Conservation (phyloP, 2,329 filamentous ascomycete species). For the Penicillium capsulatum region DNA sequence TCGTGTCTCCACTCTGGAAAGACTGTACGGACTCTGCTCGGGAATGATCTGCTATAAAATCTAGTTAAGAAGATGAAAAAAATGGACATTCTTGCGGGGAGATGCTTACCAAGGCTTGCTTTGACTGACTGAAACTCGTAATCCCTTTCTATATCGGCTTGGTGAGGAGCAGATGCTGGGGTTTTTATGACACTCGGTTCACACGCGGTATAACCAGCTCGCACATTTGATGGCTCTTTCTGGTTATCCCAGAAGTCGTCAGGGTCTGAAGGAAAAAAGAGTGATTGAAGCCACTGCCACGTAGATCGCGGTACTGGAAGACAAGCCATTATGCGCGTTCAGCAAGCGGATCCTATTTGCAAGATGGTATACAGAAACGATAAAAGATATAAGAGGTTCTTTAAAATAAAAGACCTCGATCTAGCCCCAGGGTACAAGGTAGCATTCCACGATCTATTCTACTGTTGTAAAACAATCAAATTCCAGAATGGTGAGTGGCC, state of each 20-base stretch:
- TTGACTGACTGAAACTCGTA: not conserved
- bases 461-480: not conserved
- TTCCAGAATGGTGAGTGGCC: conserved; percentile 1
- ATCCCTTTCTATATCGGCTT: not conserved
- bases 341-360: not conserved
- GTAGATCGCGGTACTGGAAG: not conserved
- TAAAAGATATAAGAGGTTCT: not conserved
- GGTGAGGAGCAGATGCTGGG: not conserved
- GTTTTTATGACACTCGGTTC: not conserved
- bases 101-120: not conserved
- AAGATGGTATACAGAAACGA: conserved; percentile 1
- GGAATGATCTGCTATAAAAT: not conserved
- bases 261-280: conserved; percentile 1
- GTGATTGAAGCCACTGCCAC: not conserved
- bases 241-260: not conserved
- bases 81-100: not conserved
- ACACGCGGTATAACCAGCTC: not conserved
- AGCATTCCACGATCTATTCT: not conserved
- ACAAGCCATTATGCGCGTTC: not conserved
- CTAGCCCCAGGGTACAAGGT: not conserved
- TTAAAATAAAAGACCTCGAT: not conserved
- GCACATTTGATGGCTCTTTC: not conserved
- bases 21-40: not conserved
- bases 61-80: not conserved
- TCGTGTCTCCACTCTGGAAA: no score